Evolutionary conservation across 345 rosid genomes (phyloP).

Genomic region (Hypericum androsaemum): DNA sequence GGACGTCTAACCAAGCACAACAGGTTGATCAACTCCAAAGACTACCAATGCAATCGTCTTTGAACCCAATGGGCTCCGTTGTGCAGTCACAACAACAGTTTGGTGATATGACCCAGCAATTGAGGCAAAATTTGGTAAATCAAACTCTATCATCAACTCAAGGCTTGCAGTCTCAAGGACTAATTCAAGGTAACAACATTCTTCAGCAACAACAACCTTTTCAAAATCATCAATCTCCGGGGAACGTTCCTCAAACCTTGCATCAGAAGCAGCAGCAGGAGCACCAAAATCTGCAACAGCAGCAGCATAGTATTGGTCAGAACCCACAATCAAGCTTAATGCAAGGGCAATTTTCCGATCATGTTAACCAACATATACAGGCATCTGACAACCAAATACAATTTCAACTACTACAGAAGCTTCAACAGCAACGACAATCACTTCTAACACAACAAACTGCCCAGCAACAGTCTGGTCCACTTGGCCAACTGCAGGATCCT

Average conservation of each 20-base stretch:
- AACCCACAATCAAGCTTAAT: slow-evolving; percentile 35
- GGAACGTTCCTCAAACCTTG: slow-evolving; percentile 40
- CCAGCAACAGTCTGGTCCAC: slow-evolving; percentile 36
- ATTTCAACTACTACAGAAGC: slow-evolving; percentile 63
- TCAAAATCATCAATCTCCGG: slow-evolving; percentile 34
- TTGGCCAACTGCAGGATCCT: slow-evolving; percentile 38
- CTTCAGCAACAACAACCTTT: slow-evolving; percentile 37
- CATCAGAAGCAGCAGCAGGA: no score
- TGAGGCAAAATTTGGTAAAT: slow-evolving; percentile 41
- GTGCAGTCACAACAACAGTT: slow-evolving; percentile 31
- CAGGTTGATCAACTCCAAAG: slow-evolving; percentile 39
- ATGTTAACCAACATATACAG: slow-evolving; percentile 32
- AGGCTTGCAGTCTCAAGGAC: slow-evolving; percentile 38
- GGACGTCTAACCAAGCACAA: slow-evolving; percentile 37
- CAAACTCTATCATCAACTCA: no score
- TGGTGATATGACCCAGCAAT: slow-evolving; percentile 36
- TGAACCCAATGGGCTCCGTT: slow-evolving; percentile 25
- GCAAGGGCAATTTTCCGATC: slow-evolving; percentile 38
- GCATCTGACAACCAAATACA: slow-evolving; percentile 47
- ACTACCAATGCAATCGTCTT: slow-evolving; percentile 24
- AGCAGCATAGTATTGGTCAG: slow-evolving; percentile 29
- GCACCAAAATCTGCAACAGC: no score
- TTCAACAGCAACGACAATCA: slow-evolving; percentile 58
- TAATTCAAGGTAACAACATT: slow-evolving; percentile 25
- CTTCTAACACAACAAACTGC: slow-evolving; percentile 36